Conservation (phyloP, 805 yeast species). For the Kodamaea kaohsiungensis region DNA sequence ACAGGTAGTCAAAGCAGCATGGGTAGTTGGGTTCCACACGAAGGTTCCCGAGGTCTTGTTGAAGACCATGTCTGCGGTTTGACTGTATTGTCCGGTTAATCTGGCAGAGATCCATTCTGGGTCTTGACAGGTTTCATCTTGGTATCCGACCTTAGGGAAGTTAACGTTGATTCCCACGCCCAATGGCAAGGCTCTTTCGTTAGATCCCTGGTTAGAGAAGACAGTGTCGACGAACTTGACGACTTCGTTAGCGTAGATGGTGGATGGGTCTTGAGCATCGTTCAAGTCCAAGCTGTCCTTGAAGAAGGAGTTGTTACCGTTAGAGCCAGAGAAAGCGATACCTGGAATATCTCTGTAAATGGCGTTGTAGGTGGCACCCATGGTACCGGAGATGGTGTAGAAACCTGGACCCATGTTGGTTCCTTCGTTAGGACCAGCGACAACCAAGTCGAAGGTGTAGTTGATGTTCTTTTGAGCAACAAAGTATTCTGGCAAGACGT, state of each 20-base stretch:
- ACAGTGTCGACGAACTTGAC: conserved; percentile 40
- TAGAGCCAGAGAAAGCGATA: conserved; percentile 54
- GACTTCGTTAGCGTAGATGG: conserved; percentile 45
- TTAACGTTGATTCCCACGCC: conserved; percentile 51
- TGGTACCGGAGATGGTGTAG: conserved; percentile 50
- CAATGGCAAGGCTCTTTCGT: conserved; percentile 40
- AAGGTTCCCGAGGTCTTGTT: conserved; percentile 41
- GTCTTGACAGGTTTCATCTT: conserved; percentile 41
- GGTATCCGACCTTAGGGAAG: conserved; percentile 43
- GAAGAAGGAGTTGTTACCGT: conserved; percentile 49
- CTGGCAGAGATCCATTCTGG: conserved; percentile 48
- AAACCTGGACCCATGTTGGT: conserved; percentile 43
- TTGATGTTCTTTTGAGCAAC: conserved; percentile 24
- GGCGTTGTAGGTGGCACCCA: conserved; percentile 51
- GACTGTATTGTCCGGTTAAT: conserved; percentile 43
- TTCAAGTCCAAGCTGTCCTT: conserved; percentile 43
- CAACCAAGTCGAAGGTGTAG: conserved; percentile 47
- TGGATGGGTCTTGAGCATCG: conserved; percentile 41
- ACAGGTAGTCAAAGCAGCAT: conserved; percentile 26
- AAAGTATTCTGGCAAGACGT: conserved; percentile 47
- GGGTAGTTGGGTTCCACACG: conserved; percentile 13
- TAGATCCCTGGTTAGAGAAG: conserved; percentile 39
- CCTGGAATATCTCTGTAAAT: conserved; percentile 51
- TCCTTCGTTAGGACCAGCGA: conserved; percentile 58
- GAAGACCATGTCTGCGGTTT: conserved; percentile 33